These are phyloP conservation scores for Dioszegia aurantiaca DNA, from an alignment of 768 basidiomycete species.

Conservation along the genomic window DNA sequence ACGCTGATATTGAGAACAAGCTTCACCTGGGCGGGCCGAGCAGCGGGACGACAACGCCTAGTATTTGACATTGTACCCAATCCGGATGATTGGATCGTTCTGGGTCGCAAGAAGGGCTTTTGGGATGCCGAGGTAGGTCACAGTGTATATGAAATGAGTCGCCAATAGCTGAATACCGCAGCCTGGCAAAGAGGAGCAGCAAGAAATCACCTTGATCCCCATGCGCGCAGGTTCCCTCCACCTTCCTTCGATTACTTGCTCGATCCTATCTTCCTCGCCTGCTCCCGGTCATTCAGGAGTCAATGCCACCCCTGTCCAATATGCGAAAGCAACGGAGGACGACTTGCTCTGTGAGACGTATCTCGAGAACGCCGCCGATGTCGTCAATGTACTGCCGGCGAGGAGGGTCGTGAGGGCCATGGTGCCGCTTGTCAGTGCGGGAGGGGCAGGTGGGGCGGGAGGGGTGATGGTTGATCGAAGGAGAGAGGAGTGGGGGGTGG, in stretches of 20 bases:
- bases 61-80: slow-evolving; percentile 75
- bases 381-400: slow-evolving; percentile 74
- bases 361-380: slow-evolving; percentile 79
- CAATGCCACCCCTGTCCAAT: slow-evolving; percentile 46
- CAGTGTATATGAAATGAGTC: not conserved
- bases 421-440: slow-evolving; percentile 24
- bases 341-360: slow-evolving; percentile 62
- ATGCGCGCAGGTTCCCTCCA: slow-evolving; percentile 76
- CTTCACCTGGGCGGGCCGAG: slow-evolving; percentile 67
- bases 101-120: slow-evolving; percentile 81
- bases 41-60: slow-evolving; percentile 49
- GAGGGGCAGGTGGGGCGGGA: not conserved
- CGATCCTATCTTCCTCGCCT: slow-evolving; percentile 45
- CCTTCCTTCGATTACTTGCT: slow-evolving; percentile 71
- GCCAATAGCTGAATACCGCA: slow-evolving; percentile 59
- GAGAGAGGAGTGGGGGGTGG: slow-evolving; percentile 9
- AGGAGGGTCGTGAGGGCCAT: slow-evolving; percentile 67
- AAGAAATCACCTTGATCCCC: slow-evolving; percentile 68
- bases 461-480: too few relatives aligned
- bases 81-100: slow-evolving; percentile 78
- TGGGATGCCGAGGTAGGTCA: slow-evolving; percentile 66
- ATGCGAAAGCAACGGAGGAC: not conserved
- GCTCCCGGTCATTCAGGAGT: slow-evolving; percentile 58
- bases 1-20: slow-evolving; percentile 67
- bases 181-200: not conserved